Evolutionary conservation across 2,329 filamentous ascomycete genomes (phyloP), one percentile per base, ranked within the genome.

Genomic region (Diplodia scrobiculata): DNA sequence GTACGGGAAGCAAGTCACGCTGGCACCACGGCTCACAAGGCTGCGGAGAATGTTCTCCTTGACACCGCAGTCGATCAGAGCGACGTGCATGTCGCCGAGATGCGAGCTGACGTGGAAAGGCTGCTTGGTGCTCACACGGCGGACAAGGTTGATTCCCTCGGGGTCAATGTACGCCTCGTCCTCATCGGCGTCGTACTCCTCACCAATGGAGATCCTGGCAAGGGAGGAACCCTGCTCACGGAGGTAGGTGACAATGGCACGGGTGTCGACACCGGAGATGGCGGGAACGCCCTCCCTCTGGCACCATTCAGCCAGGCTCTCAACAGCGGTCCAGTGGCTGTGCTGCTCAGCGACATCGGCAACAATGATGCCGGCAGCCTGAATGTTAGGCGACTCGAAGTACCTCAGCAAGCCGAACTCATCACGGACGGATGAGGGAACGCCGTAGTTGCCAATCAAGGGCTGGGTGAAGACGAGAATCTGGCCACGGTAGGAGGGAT

Each of bases 41-140:
- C 91, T 96, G 75, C 95, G 92, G 68, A 99, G 88, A 74, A 99
- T 99, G 84, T 99, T 99, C 86, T 99, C 95, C 87, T 99, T 99
- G 72, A 98, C 95, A 83, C 95, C 95, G 75, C 95, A 99, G 81
- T 99, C 95, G 76, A 99, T 90, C 72, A 99, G 86, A 67, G 94
- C 95, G 72, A 99, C 87, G 81, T 99, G 95, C 78, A 91, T 89
- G 74, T 90, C 87, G 69, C 94, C 92, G 71, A 89, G 86, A 36
- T 88, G 86, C 62, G 93, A 92, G 78, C 91, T 90, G 70, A 98
- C 90, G 74, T 98, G 92, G 84, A 98, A 99, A 50, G 95, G 95
- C 70, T 93, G 91, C 84, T 99, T 99, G 80, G 95, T 99, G 84
- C 91, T 97, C 72, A 99, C 95, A 74, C 91, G 91, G 80, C 91